These are phyloP conservation scores for Fusarium sp. DNA, from an alignment of 2,329 filamentous ascomycete species.

Conservation along the genomic window DNA sequence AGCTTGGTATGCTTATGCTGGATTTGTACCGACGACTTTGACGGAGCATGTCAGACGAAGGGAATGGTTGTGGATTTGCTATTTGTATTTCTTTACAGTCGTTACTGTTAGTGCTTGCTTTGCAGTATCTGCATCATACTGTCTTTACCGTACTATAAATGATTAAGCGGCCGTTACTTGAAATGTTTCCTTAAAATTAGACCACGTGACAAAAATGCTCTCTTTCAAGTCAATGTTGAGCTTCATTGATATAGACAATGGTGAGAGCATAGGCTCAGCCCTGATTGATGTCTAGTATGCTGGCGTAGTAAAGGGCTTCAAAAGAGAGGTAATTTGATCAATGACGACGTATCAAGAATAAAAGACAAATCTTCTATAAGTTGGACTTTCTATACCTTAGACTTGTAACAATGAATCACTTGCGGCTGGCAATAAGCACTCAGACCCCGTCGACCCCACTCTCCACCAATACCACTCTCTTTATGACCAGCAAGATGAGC, in stretches of 20 bases:
- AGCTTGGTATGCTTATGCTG: neutral
- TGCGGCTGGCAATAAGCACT: conserved; percentile 17
- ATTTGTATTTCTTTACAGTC: neutral
- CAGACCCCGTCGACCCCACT: conserved; percentile 54
- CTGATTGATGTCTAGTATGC: no score
- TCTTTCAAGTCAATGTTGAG: no score
- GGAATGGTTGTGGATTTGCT: no score
- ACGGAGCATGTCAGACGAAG: neutral
- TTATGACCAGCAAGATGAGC: conserved; percentile 58
- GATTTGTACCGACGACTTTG: neutral
- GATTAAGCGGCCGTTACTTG: neutral
- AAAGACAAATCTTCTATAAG: rapidly evolving
- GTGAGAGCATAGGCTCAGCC: no score
- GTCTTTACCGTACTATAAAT: neutral
- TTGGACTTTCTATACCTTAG: rapidly evolving
- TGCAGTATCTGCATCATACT: neutral
- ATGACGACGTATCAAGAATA: rapidly evolving
- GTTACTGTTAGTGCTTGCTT: neutral
- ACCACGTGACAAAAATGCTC: no score
- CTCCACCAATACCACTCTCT: conserved; percentile 56
- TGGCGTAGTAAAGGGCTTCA: neutral
- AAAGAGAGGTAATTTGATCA: no score
- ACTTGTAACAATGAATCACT: conserved; percentile 17
- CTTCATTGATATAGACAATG: no score
- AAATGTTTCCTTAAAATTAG: neutral